Evolutionary conservation across 352 stramenopile species (phyloP), one percentile per base, ranked within the genome.

Genomic region (Pythium aquatile): DNA sequence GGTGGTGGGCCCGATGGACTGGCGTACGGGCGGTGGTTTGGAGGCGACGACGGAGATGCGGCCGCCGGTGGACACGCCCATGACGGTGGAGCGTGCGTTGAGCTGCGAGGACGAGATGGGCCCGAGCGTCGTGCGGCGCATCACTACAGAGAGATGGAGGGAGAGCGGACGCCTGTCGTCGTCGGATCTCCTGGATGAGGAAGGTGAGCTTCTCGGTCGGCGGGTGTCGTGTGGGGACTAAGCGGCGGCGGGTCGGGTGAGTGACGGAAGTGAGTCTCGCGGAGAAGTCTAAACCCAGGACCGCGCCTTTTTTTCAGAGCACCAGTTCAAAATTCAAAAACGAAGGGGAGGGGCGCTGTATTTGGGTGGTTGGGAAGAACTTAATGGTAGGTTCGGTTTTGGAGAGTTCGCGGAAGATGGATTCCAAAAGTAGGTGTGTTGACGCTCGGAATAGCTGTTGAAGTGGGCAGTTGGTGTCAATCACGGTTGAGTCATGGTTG

Each of bases 31-130:
- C 53, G 70, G 60, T 29, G 68, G 74, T 51, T 83, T 85, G 63
- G 58, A 63, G 49, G 79, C 66, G 24, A 72, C 81, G 5, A 91
- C 64, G 0, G 85, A 92, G 60, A 91, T 78, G 48, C 85, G 83
- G 17, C 64, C 56, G 10, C 68, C 47, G 10, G 79, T 9, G 2
- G 42, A n/a, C 42, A 29, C 17, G 42, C 72, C 69, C 44, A 86
- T 69, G 51, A 70, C 68, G 7, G 52, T 72, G 9, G 75, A 73
- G 28, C 83, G 79, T 37, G 74, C 65, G 69, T 95, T 95, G 53
- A 93, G 81, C 78, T 93, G 86, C 66, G 86, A 93, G 62, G 86
- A 93, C 51, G 83, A 91, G 62, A 92, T 85, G 52, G 86, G 80
- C 9, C 84, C 86, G 62, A 95, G 81, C 63, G 86, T 95, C 72